Percentiles rank a stretch among this genome's conserved stretches.
Conservation (phyloP, 257 asterid species). For the Lycium ferocissimum region DNA sequence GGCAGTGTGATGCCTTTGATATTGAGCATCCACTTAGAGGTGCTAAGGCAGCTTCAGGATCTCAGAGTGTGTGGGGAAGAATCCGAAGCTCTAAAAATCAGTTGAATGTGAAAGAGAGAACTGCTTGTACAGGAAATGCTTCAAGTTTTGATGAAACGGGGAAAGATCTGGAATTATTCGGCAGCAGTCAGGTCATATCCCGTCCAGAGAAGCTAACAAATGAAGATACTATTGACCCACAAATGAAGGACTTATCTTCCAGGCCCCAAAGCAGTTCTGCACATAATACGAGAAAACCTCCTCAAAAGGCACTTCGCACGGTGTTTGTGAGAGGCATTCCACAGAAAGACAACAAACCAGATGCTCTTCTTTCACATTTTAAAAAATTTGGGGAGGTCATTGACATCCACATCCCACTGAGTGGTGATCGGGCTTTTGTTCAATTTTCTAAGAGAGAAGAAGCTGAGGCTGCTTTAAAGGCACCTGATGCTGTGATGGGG, state of each 20-base stretch:
- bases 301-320: conserved; percentile 82
- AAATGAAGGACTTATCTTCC: conserved; percentile 54
- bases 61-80: conserved; percentile 87
- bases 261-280: conserved; percentile 58
- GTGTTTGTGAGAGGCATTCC: conserved; percentile 86
- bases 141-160: conserved; percentile 48
- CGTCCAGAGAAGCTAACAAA: conserved; percentile 52
- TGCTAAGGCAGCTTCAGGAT: conserved; percentile 50
- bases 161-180: conserved; percentile 45
- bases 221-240: conserved; percentile 51
- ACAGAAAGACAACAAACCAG: conserved; percentile 81
- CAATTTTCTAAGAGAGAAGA: conserved; percentile 91
- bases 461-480: conserved; percentile 84
- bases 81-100: conserved; percentile 56
- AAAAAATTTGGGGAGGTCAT: conserved; percentile 88
- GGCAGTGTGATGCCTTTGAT: conserved; percentile 58
- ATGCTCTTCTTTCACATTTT: conserved; percentile 89
- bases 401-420: conserved; percentile 75
- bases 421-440: conserved; percentile 81
- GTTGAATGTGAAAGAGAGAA: conserved; percentile 53
- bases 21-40: conserved; percentile 52
- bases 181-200: conserved; percentile 45
- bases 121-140: conserved; percentile 51
- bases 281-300: conserved; percentile 58
- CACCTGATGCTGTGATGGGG: conserved; percentile 99